Base-by-base conservation (phyloP, 1,139 yeast species). In the Debaryomycetaceae sp. region DNA sequence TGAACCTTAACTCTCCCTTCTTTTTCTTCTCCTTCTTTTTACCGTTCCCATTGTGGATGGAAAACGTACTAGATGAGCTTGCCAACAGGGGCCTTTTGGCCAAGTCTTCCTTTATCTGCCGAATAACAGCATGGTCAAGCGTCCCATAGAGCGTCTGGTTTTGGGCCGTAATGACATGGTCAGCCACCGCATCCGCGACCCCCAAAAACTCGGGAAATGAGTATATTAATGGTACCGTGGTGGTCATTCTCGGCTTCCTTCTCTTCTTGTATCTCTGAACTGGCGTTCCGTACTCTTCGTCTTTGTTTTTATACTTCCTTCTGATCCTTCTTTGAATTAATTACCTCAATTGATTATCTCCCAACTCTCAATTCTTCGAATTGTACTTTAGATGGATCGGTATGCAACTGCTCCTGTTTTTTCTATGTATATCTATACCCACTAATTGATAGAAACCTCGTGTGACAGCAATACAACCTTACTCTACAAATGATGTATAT, bases 131-230 rank as follows among this genome's bases (percentile, higher is more conserved):
- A 33, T 51, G 55, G 53, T 73, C 77, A 47, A 69, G 54, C n/a
- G 81, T 75, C 47, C 76, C 75, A 58, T 76, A 78, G 45, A 87
- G 68, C 6, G 89, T 80, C 57, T 76, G 68, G 59, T 89, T 84
- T 67, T 93, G 98, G 11, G 91, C 86, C 37, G 83, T 76, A 39
- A 90, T 80, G 45, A 91, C 83, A 60, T 88, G 90, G 59, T 88
- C 93, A 1, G 96, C 97, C 37, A 91, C 96, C 23, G 97, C 97
- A 47, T 87, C 95, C 3, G 97, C 97, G 34, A 90, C 97, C 20
- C 90, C 95, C 33, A 83, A 72, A 59, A 89, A 84, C 65, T 86
- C 95, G 39, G 91, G 95, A 63, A 90, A 90, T 41, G 96, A 87
- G 72, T 87, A 89, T 44, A 90, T 85, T 53, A 89, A 83, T 24